Evolutionary conservation across 139 green algal species (phyloP).

Genomic region (Chlorella sp.): DNA sequence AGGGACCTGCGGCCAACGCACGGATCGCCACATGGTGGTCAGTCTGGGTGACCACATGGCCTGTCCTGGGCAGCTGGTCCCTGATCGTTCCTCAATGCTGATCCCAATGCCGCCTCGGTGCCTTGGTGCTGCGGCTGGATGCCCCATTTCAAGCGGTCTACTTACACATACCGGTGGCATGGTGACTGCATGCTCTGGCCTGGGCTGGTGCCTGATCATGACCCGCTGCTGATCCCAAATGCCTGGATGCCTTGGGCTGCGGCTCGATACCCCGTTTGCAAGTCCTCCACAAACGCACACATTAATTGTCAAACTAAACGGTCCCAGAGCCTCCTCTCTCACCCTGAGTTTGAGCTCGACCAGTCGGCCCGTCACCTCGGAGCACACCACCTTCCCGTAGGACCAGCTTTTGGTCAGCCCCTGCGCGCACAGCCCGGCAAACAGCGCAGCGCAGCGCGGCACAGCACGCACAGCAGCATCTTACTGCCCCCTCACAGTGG

Average conservation of each 20-base stretch:
- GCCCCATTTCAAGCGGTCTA: neutral
- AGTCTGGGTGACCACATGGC: neutral
- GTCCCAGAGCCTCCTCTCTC: slow-evolving; percentile 9
- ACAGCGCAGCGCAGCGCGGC: too few relatives aligned
- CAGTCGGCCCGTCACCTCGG: slow-evolving; percentile 58
- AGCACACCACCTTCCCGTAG: slow-evolving; percentile 60
- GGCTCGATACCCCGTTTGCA: too few relatives aligned
- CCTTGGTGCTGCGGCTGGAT: too few relatives aligned
- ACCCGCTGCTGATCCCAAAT: neutral
- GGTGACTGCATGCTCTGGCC: neutral
- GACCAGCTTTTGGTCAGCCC: slow-evolving; percentile 45
- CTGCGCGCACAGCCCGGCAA: too few relatives aligned
- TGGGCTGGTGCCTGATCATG: neutral
- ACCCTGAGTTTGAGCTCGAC: slow-evolving; percentile 52
- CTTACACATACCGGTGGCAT: neutral
- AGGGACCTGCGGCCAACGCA: slow-evolving; percentile 26
- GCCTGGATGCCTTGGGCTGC: neutral
- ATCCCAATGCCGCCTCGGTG: neutral
- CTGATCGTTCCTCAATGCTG: neutral
- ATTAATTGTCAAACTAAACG: slow-evolving; percentile 12
- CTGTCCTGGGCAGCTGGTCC: neutral
- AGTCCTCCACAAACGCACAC: too few relatives aligned
- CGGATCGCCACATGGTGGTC: neutral
- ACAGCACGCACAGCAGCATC: neutral
- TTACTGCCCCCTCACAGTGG: neutral